Evolutionary conservation across 768 basidiomycete species (phyloP).

Genomic region (Baorangia bicolor): DNA sequence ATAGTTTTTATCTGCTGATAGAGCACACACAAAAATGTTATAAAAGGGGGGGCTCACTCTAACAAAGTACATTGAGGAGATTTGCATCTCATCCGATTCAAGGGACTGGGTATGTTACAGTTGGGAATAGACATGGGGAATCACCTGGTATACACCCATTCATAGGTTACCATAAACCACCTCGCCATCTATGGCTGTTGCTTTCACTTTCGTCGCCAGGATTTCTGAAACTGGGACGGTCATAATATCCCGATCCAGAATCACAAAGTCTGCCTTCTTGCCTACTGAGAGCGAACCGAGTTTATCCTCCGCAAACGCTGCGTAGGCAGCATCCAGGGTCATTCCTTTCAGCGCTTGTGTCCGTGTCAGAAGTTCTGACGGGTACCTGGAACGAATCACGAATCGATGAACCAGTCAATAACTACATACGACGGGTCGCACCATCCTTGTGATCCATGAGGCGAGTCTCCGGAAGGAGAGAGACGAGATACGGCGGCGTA

Average conservation of each 20-base stretch:
- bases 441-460: slow-evolving; percentile 86
- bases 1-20: slow-evolving; percentile 1
- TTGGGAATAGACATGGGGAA: not conserved
- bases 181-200: slow-evolving; percentile 76
- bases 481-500: slow-evolving; percentile 85
- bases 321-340: slow-evolving; percentile 89
- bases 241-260: slow-evolving; percentile 83
- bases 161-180: slow-evolving; percentile 54
- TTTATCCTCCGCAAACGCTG: slow-evolving; percentile 70
- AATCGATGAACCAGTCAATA: not conserved
- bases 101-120: not conserved
- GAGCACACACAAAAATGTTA: not conserved
- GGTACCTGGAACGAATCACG: slow-evolving; percentile 55
- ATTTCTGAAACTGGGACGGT: slow-evolving; percentile 58
- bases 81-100: not conserved
- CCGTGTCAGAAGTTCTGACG: slow-evolving; percentile 72
- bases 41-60: not conserved
- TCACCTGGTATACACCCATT: slow-evolving; percentile 9
- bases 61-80: not conserved
- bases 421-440: slow-evolving; percentile 32
- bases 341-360: slow-evolving; percentile 85
- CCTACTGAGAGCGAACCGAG: slow-evolving; percentile 74
- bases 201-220: slow-evolving; percentile 58
- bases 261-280: slow-evolving; percentile 85
- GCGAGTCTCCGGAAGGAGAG: slow-evolving; percentile 66